phyloP scores from a whole-genome alignment of 352 stramenopile species.

The Phytophthora quininea region DNA sequence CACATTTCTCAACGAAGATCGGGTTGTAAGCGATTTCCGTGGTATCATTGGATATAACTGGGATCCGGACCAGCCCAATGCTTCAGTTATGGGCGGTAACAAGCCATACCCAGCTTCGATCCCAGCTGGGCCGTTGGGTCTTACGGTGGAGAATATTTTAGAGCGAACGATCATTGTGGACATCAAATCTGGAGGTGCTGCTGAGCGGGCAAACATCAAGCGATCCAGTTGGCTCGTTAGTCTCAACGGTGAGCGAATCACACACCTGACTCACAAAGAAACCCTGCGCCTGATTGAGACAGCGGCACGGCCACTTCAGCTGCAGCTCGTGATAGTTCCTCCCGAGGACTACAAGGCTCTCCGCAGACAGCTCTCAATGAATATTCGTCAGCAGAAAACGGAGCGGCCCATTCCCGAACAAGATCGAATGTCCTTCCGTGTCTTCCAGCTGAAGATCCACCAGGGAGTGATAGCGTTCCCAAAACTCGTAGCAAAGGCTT shows the following conservation, averaged over 20 bases:
- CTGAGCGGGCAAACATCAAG: slow-evolving; percentile 77
- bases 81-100: slow-evolving; percentile 54
- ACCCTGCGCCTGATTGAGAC: slow-evolving; percentile 87
- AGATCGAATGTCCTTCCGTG: slow-evolving; percentile 85
- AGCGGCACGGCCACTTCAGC: slow-evolving; percentile 64
- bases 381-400: slow-evolving; percentile 85
- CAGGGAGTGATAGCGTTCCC: slow-evolving; percentile 79
- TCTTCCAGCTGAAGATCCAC: slow-evolving; percentile 88
- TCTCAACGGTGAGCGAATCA: slow-evolving; percentile 79
- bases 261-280: slow-evolving; percentile 85
- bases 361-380: slow-evolving; percentile 81
- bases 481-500: slow-evolving; percentile 57
- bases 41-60: slow-evolving; percentile 74
- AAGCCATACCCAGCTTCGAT: slow-evolving; percentile 72
- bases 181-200: slow-evolving; percentile 82
- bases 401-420: slow-evolving; percentile 84
- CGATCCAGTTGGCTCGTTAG: slow-evolving; percentile 85
- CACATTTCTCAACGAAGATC: slow-evolving; percentile 81
- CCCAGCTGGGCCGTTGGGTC: slow-evolving; percentile 76
- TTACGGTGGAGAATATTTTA: slow-evolving; percentile 90
- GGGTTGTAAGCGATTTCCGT: slow-evolving; percentile 82
- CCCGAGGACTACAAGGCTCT: slow-evolving; percentile 74
- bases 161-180: slow-evolving; percentile 90
- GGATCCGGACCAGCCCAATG: slow-evolving; percentile 53
- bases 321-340: slow-evolving; percentile 78